Evolutionary conservation across 2,329 filamentous ascomycete species (phyloP), one percentile per base, ranked within the genome.

Genomic region (Penicillium sp.): DNA sequence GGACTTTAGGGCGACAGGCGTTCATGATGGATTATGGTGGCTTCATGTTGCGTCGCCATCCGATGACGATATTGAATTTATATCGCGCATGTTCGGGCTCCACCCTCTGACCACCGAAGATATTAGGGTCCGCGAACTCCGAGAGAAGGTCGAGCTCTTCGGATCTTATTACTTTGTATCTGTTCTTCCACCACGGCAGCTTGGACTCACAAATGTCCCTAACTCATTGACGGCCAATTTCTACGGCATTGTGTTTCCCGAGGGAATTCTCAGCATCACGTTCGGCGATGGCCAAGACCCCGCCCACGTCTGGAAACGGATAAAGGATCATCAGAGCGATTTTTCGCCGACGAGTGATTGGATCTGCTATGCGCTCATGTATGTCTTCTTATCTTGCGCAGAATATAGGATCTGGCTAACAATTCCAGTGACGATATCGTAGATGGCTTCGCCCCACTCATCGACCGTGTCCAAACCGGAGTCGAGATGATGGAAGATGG

Each of bases 81-180:
- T 98, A 59, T 95, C 90, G 80, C 91, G 91, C 69, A 91, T 92
- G 7, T 97, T 97, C 73, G 90, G 90, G n/a, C 88, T 97, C 49
- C 93, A 98, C 75, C 93, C 92, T 19, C 79, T 98, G 72, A 97
- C 93, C 0, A 90, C 92, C 27, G 93, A 98, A 75, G 93, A 98
- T 78, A 96, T 98, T 65, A 89, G 87, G 52, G 93, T 90, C 0
- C 90, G 96, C 70, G 93, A 97, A 74, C 88, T 91, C 3, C 91
- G 93, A 29, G 93, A 98, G 78, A 98, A 98, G 80, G 96, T 97
- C 57, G 93, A 98, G 74, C 83, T 97, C n/a, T 98, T 98, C 76
- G 89, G 90, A 8, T 90, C 90, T 10, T 98, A 98, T 78, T 98
- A 97, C 78, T 96, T 98, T 73, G 89, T 96, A 44, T 95, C 90